Base-by-base conservation (phyloP, 2,329 filamentous ascomycete species). In the Alternaria gaisen region DNA sequence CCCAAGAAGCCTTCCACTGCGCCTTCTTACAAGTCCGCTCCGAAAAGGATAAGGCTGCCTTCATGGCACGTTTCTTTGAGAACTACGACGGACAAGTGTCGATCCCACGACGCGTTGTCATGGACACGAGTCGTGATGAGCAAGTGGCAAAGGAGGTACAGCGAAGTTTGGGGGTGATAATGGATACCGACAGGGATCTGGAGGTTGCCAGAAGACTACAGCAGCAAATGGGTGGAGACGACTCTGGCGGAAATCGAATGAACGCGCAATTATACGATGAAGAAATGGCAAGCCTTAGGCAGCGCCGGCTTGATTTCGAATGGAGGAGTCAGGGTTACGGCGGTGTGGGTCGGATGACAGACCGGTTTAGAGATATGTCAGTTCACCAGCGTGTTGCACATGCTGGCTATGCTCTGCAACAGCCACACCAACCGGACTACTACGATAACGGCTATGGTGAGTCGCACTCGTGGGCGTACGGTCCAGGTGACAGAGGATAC, bases 1-100 rank as follows among this genome's bases (percentile, higher is more conserved):
- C 42, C 3, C 53, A 56, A 50, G 43, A 26, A 1, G n/a, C 43
- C 12, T 56, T 56, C 24, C 53, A 56, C 53, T 43, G 34, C 16
- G 43, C 53, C 32, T 56, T 56, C 14, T 20, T 32, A 0, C 53
- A 48, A 22, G 20, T 56, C 0, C 28, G 34, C 28, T 48, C 32
- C 11, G 20, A 32, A n/a, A 20, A 26, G 2, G 43, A 56, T 30
- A 26, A 50, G 14, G 53, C 53, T 3, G 34, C 34, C 5, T 48
- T 53, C 7, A 42, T 53, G 38, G n/a, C 8, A 2, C 34, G 51
- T 22, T 53, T 53, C 26, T 30, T 38, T 24, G 53, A 38, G 2
- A 48, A 50, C 24, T 56, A 48, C 34, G 53, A 56, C 34, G 53
- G 14, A 7, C 30, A 28, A 30, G 53, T 56, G 2, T 20, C 16